Percentiles rank a stretch among this genome's conserved stretches.
phyloP scores from a whole-genome alignment of 2,329 filamentous ascomycete species.

The Penicillium sp. region DNA sequence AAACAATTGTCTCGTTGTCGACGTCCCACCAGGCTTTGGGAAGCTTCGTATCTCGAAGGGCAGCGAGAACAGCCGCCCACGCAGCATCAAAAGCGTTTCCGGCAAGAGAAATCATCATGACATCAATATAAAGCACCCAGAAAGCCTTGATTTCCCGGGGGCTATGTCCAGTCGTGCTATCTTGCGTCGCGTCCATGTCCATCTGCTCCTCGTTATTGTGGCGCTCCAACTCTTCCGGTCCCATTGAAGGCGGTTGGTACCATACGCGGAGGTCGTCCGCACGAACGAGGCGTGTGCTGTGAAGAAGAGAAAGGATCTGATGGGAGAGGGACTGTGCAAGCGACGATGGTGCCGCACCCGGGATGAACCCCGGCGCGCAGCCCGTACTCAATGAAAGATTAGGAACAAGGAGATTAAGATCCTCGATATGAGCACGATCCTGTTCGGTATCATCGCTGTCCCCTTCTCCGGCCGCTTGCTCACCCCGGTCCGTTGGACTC shows the following conservation, averaged over 20 bases:
- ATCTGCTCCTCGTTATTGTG: slow-evolving; percentile 42
- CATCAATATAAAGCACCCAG: slow-evolving; percentile 91
- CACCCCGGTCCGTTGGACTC: slow-evolving; percentile 20
- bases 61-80: slow-evolving; percentile 77
- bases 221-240: slow-evolving; percentile 25
- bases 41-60: slow-evolving; percentile 68
- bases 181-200: slow-evolving; percentile 43
- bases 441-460: slow-evolving; percentile 26
- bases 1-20: slow-evolving; percentile 73
- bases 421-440: slow-evolving; percentile 43
- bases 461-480: slow-evolving; percentile 11
- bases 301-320: slow-evolving; percentile 68
- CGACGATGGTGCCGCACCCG: slow-evolving; percentile 71
- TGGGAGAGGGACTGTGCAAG: slow-evolving; percentile 82
- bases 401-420: slow-evolving; percentile 70
- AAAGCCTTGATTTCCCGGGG: slow-evolving; percentile 66
- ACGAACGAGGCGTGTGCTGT: slow-evolving; percentile 62
- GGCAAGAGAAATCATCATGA: slow-evolving; percentile 90
- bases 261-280: slow-evolving; percentile 67
- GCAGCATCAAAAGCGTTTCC: slow-evolving; percentile 88
- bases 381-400: slow-evolving; percentile 92
- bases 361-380: slow-evolving; percentile 76
- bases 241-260: slow-evolving; percentile 48
- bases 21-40: slow-evolving; percentile 77
- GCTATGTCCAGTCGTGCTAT: slow-evolving; percentile 20